Percentiles rank a stretch among this genome's conserved stretches.
These are phyloP conservation scores for Pythium angustatum DNA, from an alignment of 352 stramenopile species.

Conservation along the genomic window DNA sequence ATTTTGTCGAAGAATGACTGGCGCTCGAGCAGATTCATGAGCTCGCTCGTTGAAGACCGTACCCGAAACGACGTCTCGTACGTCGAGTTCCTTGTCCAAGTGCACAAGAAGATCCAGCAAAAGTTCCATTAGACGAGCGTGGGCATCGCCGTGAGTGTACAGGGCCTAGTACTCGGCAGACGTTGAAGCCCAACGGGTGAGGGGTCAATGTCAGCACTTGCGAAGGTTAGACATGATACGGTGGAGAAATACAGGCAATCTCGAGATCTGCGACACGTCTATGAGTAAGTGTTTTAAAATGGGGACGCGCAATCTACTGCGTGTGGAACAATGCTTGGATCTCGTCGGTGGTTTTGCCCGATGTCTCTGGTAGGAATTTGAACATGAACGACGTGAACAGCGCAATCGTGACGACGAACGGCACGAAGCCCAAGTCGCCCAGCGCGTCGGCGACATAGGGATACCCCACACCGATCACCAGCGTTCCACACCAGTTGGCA, in stretches of 20 bases:
- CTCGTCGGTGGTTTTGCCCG: conserved; percentile 54
- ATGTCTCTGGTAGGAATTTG: conserved; percentile 55
- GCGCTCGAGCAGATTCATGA: conserved; percentile 84
- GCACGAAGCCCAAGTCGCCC: conserved; percentile 43
- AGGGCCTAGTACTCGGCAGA: too few species aligned
- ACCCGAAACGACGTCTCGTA: conserved; percentile 88
- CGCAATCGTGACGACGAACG: conserved; percentile 48
- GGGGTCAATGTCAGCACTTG: too few species aligned
- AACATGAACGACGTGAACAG: conserved; percentile 51
- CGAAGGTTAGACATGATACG: background rate
- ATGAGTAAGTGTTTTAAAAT: conserved; percentile 6
- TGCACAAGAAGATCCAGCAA: conserved; percentile 92
- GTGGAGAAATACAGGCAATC: conserved; percentile 10
- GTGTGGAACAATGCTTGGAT: conserved; percentile 52
- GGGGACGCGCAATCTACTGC: background rate
- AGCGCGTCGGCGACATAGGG: conserved; percentile 55
- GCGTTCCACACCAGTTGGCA: conserved; percentile 54
- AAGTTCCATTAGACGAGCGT: conserved; percentile 83
- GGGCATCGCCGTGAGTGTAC: too few species aligned
- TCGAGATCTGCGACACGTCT: background rate
- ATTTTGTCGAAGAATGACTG: conserved; percentile 87
- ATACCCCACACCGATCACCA: conserved; percentile 59
- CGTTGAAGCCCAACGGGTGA: too few species aligned
- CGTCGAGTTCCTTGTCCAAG: conserved; percentile 88
- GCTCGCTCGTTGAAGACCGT: conserved; percentile 83